phyloP scores from a whole-genome alignment of 192 early-diverging fungal genomes.

The Neocallimastix lanati region DNA sequence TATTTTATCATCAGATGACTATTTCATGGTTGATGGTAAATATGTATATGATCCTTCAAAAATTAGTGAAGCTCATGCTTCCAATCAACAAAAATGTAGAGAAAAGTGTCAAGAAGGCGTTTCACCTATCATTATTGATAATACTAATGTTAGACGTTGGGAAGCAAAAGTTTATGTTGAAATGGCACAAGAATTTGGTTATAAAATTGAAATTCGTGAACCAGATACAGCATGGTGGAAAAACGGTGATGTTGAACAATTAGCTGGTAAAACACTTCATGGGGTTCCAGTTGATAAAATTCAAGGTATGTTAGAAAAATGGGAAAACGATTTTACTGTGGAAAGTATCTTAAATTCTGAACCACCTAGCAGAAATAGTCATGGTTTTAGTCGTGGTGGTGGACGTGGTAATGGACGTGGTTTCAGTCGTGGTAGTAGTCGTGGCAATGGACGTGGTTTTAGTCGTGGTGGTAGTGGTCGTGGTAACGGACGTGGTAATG shows the following conservation, averaged over 20 bases:
- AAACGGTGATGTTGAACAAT: conserved; percentile 6
- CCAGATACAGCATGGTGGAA: conserved; percentile 21
- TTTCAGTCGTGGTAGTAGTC: too few relatives aligned
- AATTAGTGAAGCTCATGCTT: conserved; percentile 13
- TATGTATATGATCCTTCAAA: conserved; percentile 17
- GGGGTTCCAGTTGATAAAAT: conserved; percentile 16
- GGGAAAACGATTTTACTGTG: conserved; percentile 13
- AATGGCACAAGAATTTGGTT: conserved; percentile 7
- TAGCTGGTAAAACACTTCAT: conserved; percentile 17
- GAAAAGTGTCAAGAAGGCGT: conserved; percentile 6
- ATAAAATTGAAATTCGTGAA: conserved; percentile 11
- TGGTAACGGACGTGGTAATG: too few relatives aligned
- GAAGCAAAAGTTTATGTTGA: conserved; percentile 26
- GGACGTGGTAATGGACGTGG: too few relatives aligned
- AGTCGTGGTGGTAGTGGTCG: too few relatives aligned
- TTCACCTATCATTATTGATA: conserved; percentile 24
- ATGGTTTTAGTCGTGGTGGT: too few relatives aligned
- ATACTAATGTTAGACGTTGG: conserved; percentile 19
- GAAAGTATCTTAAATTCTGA: not conserved
- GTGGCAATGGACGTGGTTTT: too few relatives aligned
- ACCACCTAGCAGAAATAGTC: too few relatives aligned
- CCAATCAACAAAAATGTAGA: conserved; percentile 15
- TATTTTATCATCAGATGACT: conserved; percentile 31
- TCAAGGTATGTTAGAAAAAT: conserved; percentile 18
- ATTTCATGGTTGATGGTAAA: conserved; percentile 5